Conservation (phyloP, 805 yeast species). For the Ogataea parapolymorpha region DNA sequence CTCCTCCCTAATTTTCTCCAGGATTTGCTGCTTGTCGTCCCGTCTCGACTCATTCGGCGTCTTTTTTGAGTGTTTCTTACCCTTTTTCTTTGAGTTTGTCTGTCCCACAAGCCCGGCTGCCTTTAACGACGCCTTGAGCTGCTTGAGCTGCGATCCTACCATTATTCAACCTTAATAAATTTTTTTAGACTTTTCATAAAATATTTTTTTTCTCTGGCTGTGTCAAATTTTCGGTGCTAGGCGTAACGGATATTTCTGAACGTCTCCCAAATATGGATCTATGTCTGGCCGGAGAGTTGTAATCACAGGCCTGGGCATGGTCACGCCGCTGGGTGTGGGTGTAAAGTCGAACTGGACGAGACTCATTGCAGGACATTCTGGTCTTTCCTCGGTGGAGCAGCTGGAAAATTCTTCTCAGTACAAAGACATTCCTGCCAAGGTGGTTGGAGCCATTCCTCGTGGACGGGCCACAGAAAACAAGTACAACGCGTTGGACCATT, state of each 20-base stretch:
- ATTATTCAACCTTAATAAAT: not conserved
- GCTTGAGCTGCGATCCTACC: constrained; percentile 86
- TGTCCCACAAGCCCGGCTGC: constrained; percentile 85
- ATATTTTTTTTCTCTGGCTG: constrained; percentile 9
- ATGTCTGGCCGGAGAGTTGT: constrained; percentile 59
- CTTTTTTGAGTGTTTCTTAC: constrained; percentile 43
- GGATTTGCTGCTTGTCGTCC: constrained; percentile 58
- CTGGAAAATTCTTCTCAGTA: constrained; percentile 44
- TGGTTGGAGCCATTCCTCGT: constrained; percentile 39
- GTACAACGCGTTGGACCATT: constrained; percentile 53
- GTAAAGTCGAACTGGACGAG: constrained; percentile 50
- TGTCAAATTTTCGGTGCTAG: not conserved
- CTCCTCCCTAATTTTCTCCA: constrained; percentile 67
- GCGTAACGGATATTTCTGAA: not conserved
- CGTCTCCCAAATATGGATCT: not conserved
- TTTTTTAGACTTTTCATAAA: constrained; percentile 2
- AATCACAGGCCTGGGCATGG: constrained; percentile 85
- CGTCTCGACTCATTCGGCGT: constrained; percentile 64
- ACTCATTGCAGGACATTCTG: constrained; percentile 51
- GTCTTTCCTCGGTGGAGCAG: constrained; percentile 52
- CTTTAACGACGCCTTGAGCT: constrained; percentile 71
- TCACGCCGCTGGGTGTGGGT: constrained; percentile 84
- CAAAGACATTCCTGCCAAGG: constrained; percentile 26
- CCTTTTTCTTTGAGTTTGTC: constrained; percentile 61
- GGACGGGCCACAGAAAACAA: constrained; percentile 36